Conservation (phyloP, 1,284 basidiomycete genomes). For the Violaceomyces palustris region DNA sequence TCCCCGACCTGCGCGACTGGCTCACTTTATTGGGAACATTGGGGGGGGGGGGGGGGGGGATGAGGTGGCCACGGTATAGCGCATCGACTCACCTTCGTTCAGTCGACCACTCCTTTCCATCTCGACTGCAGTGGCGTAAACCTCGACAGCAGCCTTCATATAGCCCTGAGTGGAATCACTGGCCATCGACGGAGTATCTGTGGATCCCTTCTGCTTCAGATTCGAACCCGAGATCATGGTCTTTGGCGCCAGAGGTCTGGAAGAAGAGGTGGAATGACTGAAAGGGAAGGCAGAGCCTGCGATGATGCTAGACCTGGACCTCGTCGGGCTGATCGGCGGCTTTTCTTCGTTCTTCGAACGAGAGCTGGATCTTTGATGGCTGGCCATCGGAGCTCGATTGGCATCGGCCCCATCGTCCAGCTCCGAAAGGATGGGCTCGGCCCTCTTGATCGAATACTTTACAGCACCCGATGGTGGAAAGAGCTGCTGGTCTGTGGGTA, state of each 20-base stretch:
- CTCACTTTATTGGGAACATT: background rate
- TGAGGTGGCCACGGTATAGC: too few relatives aligned
- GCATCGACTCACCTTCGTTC: slow-evolving; percentile 10
- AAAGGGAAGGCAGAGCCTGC: slow-evolving; percentile 8
- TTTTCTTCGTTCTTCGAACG: too few relatives aligned
- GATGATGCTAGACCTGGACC: background rate
- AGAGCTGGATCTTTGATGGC: too few relatives aligned
- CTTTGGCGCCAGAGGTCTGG: slow-evolving; percentile 2
- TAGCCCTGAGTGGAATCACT: slow-evolving; percentile 12
- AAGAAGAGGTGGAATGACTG: slow-evolving; percentile 3
- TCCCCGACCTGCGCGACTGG: background rate
- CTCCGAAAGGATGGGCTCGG: too few relatives aligned
- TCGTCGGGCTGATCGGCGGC: slow-evolving; percentile 1
- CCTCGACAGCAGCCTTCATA: slow-evolving; percentile 30
- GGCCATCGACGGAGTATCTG: slow-evolving; percentile 9
- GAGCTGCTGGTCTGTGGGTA: too few relatives aligned
- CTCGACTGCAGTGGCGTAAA: slow-evolving; percentile 35
- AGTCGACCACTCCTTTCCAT: slow-evolving; percentile 35
- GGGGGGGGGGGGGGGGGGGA: too few relatives aligned
- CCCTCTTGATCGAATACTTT: too few relatives aligned
- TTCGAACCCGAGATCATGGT: slow-evolving; percentile 1
- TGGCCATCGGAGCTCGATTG: too few relatives aligned
- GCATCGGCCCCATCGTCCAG: too few relatives aligned
- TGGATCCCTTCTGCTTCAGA: slow-evolving; percentile 1
- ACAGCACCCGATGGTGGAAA: too few relatives aligned